Evolutionary conservation across 768 basidiomycete genomes (phyloP).

Genomic region (Auricularia cornea): DNA sequence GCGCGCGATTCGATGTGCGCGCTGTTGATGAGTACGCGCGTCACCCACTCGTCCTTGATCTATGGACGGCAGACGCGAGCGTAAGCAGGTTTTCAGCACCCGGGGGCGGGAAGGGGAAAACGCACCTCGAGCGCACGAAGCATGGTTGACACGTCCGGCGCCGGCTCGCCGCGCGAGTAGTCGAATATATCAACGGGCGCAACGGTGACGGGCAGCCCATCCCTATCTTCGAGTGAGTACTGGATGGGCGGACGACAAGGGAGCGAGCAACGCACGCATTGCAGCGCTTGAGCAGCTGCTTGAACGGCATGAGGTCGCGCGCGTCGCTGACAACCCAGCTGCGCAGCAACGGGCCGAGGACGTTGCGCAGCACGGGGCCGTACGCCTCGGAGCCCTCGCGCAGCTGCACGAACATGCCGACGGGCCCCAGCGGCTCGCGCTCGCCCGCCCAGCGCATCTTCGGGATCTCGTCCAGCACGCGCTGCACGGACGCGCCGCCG

Average conservation of each 20-base stretch:
- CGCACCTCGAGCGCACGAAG: conserved; percentile 74
- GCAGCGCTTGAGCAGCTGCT: conserved; percentile 33
- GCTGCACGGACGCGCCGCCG: conserved; percentile 47
- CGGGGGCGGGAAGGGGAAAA: neutral
- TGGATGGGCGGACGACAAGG: neutral
- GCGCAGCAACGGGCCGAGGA: conserved; percentile 50
- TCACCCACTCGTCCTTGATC: conserved; percentile 67
- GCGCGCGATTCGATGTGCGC: conserved; percentile 62
- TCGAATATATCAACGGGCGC: conserved; percentile 74
- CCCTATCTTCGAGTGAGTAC: no score
- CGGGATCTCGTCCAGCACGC: conserved; percentile 45
- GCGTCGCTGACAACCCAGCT: conserved; percentile 70
- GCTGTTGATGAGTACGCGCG: conserved; percentile 74
- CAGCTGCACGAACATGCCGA: conserved; percentile 72
- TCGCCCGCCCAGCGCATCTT: conserved; percentile 54
- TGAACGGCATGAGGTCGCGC: conserved; percentile 51
- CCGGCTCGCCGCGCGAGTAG: conserved; percentile 65
- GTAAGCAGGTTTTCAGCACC: neutral
- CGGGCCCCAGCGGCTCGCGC: conserved; percentile 57
- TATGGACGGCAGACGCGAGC: conserved; percentile 24
- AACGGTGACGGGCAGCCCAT: conserved; percentile 59
- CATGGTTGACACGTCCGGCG: conserved; percentile 54
- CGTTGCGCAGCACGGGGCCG: conserved; percentile 53
- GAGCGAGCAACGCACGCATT: neutral
- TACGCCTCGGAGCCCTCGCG: conserved; percentile 47